Conservation (phyloP, 495 filamentous ascomycete genomes). For the Lophium mytilinum region DNA sequence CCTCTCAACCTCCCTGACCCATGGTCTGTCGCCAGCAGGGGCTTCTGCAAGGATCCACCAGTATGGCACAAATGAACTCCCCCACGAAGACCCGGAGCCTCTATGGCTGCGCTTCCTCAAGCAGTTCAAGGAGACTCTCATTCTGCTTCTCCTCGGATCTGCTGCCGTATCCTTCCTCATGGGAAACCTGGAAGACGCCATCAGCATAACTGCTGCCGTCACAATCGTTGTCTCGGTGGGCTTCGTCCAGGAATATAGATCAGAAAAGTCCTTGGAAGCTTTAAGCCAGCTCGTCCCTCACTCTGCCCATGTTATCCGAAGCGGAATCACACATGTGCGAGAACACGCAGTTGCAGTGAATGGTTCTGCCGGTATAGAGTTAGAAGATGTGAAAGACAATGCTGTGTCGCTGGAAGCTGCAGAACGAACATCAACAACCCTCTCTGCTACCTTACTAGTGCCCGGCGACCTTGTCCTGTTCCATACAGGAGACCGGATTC, state of each 20-base stretch:
- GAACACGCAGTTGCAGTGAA: slow-evolving; percentile 18
- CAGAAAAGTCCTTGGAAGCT: slow-evolving; percentile 94
- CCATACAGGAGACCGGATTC: slow-evolving; percentile 90
- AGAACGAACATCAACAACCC: slow-evolving; percentile 68
- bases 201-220: slow-evolving; percentile 90
- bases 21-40: slow-evolving; percentile 74
- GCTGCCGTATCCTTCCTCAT: slow-evolving; percentile 83
- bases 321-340: slow-evolving; percentile 13
- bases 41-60: slow-evolving; percentile 67
- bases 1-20: slow-evolving; percentile 70
- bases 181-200: slow-evolving; percentile 90
- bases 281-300: slow-evolving; percentile 89
- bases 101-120: slow-evolving; percentile 90
- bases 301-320: slow-evolving; percentile 80
- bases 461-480: slow-evolving; percentile 89
- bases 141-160: slow-evolving; percentile 85
- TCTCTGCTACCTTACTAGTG: slow-evolving; percentile 78
- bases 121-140: slow-evolving; percentile 88
- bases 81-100: slow-evolving; percentile 86
- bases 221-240: slow-evolving; percentile 95
- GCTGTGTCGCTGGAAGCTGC: slow-evolving; percentile 43
- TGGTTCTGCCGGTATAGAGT: slow-evolving; percentile 25
- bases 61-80: slow-evolving; percentile 89
- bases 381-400: slow-evolving; percentile 30
- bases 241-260: slow-evolving; percentile 95